A percentile compares a stretch with the other conserved stretches of the same genome.
phyloP scores from a whole-genome alignment of 2,329 filamentous ascomycete genomes.

The Trichoderma breve region DNA sequence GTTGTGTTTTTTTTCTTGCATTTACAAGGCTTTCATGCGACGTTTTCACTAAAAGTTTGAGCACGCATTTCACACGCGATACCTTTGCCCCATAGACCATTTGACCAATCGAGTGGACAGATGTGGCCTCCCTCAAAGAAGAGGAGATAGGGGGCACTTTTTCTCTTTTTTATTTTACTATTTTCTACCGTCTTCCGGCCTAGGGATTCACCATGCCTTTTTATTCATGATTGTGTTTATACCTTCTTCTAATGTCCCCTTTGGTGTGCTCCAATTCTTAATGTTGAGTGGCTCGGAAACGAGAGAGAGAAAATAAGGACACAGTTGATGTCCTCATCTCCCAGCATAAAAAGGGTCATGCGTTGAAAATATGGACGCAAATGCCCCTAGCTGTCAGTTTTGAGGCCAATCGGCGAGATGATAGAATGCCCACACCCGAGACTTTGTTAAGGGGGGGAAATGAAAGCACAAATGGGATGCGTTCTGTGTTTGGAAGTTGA shows the following conservation, averaged over 20 bases:
- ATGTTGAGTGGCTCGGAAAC: constrained; percentile 26
- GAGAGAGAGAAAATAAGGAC: background rate
- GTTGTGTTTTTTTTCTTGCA: constrained; percentile 44
- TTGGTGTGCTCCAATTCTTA: constrained; percentile 32
- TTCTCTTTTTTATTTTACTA: constrained; percentile 4
- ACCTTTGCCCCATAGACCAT: constrained; percentile 49
- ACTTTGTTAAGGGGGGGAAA: background rate
- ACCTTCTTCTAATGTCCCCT: constrained; percentile 27
- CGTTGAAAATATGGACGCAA: background rate
- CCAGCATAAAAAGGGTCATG: constrained; percentile 5
- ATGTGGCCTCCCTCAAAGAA: constrained; percentile 32
- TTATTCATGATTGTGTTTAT: constrained; percentile 33
- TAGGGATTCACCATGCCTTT: constrained; percentile 26
- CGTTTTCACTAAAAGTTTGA: constrained; percentile 47
- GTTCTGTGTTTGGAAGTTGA: background rate
- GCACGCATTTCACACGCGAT: constrained; percentile 47
- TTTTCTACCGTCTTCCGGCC: constrained; percentile 26
- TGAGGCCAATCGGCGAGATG: constrained; percentile 1
- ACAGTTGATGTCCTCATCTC: constrained; percentile 2
- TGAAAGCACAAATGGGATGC: background rate
- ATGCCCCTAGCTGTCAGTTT: background rate
- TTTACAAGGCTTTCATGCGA: constrained; percentile 49
- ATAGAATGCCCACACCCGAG: background rate
- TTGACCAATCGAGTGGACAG: constrained; percentile 34
- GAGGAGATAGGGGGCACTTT: constrained; percentile 31